Percentiles rank a stretch among this genome's conserved stretches.
Conservation (phyloP, 208 protist species). For the Crithidia fasciculata region DNA sequence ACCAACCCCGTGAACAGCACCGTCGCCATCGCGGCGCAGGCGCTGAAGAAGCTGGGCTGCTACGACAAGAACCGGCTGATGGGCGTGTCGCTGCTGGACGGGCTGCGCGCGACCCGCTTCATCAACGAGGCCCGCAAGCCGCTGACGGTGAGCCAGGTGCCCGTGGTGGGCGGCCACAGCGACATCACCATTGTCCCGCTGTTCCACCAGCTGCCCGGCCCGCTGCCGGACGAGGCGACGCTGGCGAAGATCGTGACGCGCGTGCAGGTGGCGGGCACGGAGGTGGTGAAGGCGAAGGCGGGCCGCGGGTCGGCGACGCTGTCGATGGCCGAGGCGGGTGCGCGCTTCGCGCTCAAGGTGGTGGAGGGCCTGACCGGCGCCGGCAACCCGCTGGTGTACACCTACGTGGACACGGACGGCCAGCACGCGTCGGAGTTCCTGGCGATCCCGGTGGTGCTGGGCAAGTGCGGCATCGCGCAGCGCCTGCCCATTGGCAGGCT, state of each 20-base stretch:
- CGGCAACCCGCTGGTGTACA: slow-evolving; percentile 65
- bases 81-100: slow-evolving; percentile 94
- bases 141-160: slow-evolving; percentile 49
- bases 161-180: slow-evolving; percentile 96
- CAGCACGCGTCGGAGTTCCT: slow-evolving; percentile 66
- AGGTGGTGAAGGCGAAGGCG: slow-evolving; percentile 96
- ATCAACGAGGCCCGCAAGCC: slow-evolving; percentile 79
- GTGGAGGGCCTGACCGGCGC: slow-evolving; percentile 71
- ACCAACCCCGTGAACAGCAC: slow-evolving; percentile 98
- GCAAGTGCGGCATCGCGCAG: slow-evolving; percentile 71
- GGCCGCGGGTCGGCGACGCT: slow-evolving; percentile 95
- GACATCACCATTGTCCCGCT: slow-evolving; percentile 95
- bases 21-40: slow-evolving; percentile 93
- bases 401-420: slow-evolving; percentile 86
- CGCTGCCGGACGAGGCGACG: slow-evolving; percentile 50
- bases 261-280: slow-evolving; percentile 94
- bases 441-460: slow-evolving; percentile 76
- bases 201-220: slow-evolving; percentile 79
- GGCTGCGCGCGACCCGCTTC: slow-evolving; percentile 92
- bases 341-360: slow-evolving; percentile 74
- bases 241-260: slow-evolving; percentile 79
- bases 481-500: slow-evolving; percentile 77
- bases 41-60: slow-evolving; percentile 87
- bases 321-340: slow-evolving; percentile 95
- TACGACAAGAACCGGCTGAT: slow-evolving; percentile 90